Evolutionary conservation across 2,329 filamentous ascomycete genomes (phyloP).

Genomic region (Fusarium austroafricanum): DNA sequence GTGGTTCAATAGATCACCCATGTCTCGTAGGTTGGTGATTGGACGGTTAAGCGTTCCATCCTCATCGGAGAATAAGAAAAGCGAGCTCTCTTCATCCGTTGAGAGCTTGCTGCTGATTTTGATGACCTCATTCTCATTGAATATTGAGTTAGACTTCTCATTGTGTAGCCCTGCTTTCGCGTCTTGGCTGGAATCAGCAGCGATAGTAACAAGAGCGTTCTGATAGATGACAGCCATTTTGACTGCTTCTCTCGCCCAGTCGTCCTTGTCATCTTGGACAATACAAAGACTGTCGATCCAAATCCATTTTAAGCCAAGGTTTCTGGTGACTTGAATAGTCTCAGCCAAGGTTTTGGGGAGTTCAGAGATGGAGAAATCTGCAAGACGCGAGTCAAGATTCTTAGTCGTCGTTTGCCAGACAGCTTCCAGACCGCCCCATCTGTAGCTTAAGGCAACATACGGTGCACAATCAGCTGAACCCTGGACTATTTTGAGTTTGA

Average conservation of each 20-base stretch:
- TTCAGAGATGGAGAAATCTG: not conserved
- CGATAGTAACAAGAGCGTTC: conserved; percentile 2
- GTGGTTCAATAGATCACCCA: not conserved
- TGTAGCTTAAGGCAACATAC: conserved; percentile 4
- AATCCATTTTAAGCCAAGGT: not conserved
- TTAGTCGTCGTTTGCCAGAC: conserved; percentile 3
- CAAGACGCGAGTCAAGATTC: not conserved
- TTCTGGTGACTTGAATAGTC: not conserved
- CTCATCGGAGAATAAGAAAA: not conserved
- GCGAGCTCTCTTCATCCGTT: not conserved
- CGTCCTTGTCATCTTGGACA: not conserved
- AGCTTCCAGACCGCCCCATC: conserved; percentile 3
- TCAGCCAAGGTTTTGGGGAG: not conserved
- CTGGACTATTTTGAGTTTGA: not conserved
- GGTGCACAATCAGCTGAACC: not conserved
- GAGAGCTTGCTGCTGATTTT: not conserved
- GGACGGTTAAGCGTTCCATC: not conserved
- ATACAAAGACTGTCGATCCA: conserved; percentile 17
- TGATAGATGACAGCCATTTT: conserved; percentile 16
- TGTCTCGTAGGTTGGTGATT: not conserved
- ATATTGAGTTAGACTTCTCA: not conserved
- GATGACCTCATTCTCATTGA: not conserved
- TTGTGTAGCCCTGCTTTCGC: not conserved
- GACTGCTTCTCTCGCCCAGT: conserved; percentile 8
- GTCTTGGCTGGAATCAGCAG: not conserved